Base-by-base conservation (phyloP, 139 green algal species). In the Chlamydomonas applanata region DNA sequence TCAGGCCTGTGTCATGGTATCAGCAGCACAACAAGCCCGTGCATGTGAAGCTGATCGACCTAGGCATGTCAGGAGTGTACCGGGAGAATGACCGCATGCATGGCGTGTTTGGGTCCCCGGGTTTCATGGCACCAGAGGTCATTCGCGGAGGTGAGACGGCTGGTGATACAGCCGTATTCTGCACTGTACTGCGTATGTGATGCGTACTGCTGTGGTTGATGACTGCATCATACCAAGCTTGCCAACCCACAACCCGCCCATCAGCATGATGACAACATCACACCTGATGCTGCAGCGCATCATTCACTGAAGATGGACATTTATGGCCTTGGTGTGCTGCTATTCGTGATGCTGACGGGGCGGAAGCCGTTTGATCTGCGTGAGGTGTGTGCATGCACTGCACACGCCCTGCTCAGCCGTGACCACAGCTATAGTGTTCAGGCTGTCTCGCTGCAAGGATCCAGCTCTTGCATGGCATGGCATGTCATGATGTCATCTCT, bases 271-370 rank as follows among this genome's bases (percentile, higher is more conserved):
- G n/a, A n/a, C n/a, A n/a, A n/a, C n/a, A n/a, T n/a, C n/a, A n/a
- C n/a, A n/a, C n/a, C 11, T 49, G 40, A 11, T 49, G 40, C 11
- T 49, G 40, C 40, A 49, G 40, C 7, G 2, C 11, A 25, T n/a
- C 72, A 73, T 36, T 61, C 59, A 36, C 34, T 71, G 14, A 36
- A 27, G 40, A 61, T 68, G 54, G 57, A 76, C 35, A 32, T 88
- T 0, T 88, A 82, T 60, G 71, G 64, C 3, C 63, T 86, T 33
- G 83, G 83, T 25, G 80, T 85, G 65, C 57, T 89, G 77, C 80
- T 89, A 19, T 89, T 86, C 62, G 60, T 82, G 30, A 86, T 89
- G 83, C 74, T 89, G n/a, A 80, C 77, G 1, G 83, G 83, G 19
- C 77, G 78, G 60, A 89, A 86, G 80, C 77, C 79, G 24, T 86